These are phyloP conservation scores for Guyanaporus albipodus DNA, from an alignment of 768 basidiomycete genomes.

Conservation along the genomic window DNA sequence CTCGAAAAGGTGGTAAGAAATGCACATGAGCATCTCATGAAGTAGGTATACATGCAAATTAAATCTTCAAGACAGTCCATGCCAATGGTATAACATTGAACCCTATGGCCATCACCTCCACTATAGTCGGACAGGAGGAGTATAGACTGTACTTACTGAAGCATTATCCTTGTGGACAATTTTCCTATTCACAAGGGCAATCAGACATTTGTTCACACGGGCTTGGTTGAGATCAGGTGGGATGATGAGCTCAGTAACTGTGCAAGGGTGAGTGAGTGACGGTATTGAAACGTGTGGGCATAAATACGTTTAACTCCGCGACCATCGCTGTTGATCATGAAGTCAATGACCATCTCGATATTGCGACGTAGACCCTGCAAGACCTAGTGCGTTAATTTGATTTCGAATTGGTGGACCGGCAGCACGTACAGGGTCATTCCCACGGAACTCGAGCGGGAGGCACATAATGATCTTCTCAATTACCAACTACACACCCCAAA, in stretches of 20 bases:
- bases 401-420: neutral
- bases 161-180: slow-evolving; percentile 72
- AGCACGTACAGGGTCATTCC: slow-evolving; percentile 71
- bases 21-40: too few species aligned
- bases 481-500: slow-evolving; percentile 38
- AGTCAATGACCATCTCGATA: slow-evolving; percentile 78
- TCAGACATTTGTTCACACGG: slow-evolving; percentile 89
- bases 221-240: slow-evolving; percentile 86
- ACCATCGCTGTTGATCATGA: slow-evolving; percentile 60
- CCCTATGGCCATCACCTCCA: slow-evolving; percentile 39
- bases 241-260: slow-evolving; percentile 74
- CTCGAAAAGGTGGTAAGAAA: too few species aligned
- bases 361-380: slow-evolving; percentile 64
- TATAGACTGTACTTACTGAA: slow-evolving; percentile 38
- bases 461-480: slow-evolving; percentile 70
- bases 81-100: slow-evolving; percentile 66
- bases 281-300: slow-evolving; percentile 24
- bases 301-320: slow-evolving; percentile 55
- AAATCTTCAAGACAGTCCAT: slow-evolving; percentile 42
- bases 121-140: neutral
- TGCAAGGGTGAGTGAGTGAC: neutral
- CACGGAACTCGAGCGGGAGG: slow-evolving; percentile 87
- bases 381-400: neutral
- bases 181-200: slow-evolving; percentile 85
- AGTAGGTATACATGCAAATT: too few species aligned